Evolutionary conservation across 192 early-diverging fungal species (phyloP), one percentile per base, ranked within the genome.

Genomic region (Backusella psychrophila): DNA sequence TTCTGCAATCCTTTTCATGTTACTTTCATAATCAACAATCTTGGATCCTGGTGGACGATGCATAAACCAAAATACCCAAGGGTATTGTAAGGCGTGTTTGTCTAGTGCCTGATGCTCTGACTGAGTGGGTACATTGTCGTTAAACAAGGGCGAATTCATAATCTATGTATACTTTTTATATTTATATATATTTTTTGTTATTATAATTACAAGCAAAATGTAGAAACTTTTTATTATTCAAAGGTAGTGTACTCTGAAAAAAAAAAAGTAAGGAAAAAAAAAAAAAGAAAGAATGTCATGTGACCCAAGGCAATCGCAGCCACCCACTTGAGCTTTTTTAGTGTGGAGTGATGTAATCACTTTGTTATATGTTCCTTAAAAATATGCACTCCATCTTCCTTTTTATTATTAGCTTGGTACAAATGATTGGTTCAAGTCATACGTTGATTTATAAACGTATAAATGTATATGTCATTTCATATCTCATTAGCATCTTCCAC

Each of bases 21-120:
- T 87, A 46, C 89, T 90, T 78, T 93, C 94, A 84, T 98, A 98
- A 86, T 96, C 91, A 79, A 87, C 76, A 69, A 96, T 92, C 80
- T 95, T 97, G 72, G 91, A 87, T 49, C 94, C 91, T 1, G 95
- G 94, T 36, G 91, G 86, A 36, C 96, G 92, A 86, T 96, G 95
- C 93, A 97, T 96, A 74, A 94, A 96, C 93, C 93, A 97, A 83
- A 96, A 95, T 33, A 94, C 91, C 96, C 96, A 97, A 9, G 92
- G 86, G 74, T 89, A 93, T 46, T 87, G 91, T 75, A 97, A 85
- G 49, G 92, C 89, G 66, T 94, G 94, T 26, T 21, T 63, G 21
- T 63, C 56, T 53, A 53, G 53, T 69, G 69, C 21, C 31, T 49
- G 70, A 15, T 29, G 70, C 4, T 14, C 23, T 19, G 21, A 17